Base-by-base conservation (phyloP, 2,329 filamentous ascomycete genomes). In the Aspergillus glaucus region DNA sequence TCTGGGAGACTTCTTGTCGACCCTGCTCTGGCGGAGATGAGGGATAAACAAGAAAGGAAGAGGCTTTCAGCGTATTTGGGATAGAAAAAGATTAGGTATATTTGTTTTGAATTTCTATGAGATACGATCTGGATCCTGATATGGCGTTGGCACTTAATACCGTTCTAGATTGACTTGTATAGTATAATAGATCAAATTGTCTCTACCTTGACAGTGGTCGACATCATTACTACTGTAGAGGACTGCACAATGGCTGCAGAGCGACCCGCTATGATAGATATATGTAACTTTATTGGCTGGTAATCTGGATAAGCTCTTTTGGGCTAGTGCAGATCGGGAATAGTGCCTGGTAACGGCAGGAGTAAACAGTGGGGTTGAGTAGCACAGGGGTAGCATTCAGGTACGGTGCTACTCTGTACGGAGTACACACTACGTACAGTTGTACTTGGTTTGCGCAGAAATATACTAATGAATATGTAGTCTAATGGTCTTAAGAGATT, bases 1-100 rank as follows among this genome's bases (percentile, higher is more conserved):
- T 67, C 63, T 9, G 76, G 77, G 1, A 62, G 71, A 14, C 49
- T 81, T 22, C 76, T 80, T 55, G 66, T 74, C 50, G 76, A 78
- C 9, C 77, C 77, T n/a, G 79, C 76, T 58, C 57, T 80, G 39
- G 65, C 64, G 49, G 63, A 70, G 51, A 57, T 66, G 39, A 42
- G 43, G 22, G 22, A 34, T 15, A 30, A 41, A 22, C 22, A 48
- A 34, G 40, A 43, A 12, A 17, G 37, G 17, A 40, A 40, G 37
- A 40, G 37, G 10, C 37, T 36, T n/a, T 36, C 37, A 6, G 37
- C 37, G 17, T 40, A 40, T 21, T 21, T 40, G 17, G 10, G 26
- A 30, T 40, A 40, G 19, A 21, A 17, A n/a, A 36, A 9, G 15
- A 36, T n/a, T 36, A 12, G 4, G n/a, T 36, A 8, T 36, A 36